Percentiles rank a stretch among this genome's conserved stretches.
Conservation (phyloP, 306 rosid species). For the Medicago truncatula region DNA sequence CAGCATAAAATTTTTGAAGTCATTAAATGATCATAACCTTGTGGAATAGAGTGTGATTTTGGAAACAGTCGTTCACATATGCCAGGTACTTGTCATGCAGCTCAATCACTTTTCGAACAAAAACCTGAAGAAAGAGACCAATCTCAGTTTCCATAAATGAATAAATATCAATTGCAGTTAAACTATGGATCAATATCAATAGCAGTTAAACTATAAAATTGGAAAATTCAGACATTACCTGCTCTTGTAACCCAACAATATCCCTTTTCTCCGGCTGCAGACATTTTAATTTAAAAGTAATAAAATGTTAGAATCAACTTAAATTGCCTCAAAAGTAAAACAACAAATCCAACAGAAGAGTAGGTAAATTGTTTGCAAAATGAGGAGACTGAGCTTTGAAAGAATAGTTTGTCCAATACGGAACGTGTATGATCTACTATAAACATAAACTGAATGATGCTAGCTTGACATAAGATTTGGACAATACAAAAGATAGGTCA, state of each 20-base stretch:
- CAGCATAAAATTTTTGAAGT: slow-evolving; percentile 13
- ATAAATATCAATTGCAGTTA: background rate
- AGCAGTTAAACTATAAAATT: background rate
- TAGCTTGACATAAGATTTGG: slow-evolving; percentile 11
- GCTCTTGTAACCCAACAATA: slow-evolving; percentile 79
- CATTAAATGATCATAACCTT: slow-evolving; percentile 64
- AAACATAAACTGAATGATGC: slow-evolving; percentile 15
- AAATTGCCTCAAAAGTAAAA: slow-evolving; percentile 23
- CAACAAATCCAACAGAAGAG: slow-evolving; percentile 21
- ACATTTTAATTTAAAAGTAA: slow-evolving; percentile 34
- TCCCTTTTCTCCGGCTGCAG: slow-evolving; percentile 85
- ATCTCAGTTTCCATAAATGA: slow-evolving; percentile 34
- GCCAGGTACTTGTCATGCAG: slow-evolving; percentile 89
- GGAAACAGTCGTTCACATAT: slow-evolving; percentile 83
- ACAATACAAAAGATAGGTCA: background rate
- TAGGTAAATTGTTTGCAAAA: slow-evolving; percentile 5
- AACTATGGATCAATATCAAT: background rate
- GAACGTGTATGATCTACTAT: slow-evolving; percentile 13
- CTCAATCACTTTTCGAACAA: slow-evolving; percentile 85
- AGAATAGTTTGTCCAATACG: background rate
- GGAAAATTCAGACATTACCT: slow-evolving; percentile 48
- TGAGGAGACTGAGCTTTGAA: slow-evolving; percentile 14
- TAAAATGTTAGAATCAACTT: slow-evolving; percentile 40
- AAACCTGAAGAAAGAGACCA: slow-evolving; percentile 68
- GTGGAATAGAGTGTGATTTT: slow-evolving; percentile 87